phyloP scores from a whole-genome alignment of 2,329 filamentous ascomycete genomes.

The Fusarium goolgardi region DNA sequence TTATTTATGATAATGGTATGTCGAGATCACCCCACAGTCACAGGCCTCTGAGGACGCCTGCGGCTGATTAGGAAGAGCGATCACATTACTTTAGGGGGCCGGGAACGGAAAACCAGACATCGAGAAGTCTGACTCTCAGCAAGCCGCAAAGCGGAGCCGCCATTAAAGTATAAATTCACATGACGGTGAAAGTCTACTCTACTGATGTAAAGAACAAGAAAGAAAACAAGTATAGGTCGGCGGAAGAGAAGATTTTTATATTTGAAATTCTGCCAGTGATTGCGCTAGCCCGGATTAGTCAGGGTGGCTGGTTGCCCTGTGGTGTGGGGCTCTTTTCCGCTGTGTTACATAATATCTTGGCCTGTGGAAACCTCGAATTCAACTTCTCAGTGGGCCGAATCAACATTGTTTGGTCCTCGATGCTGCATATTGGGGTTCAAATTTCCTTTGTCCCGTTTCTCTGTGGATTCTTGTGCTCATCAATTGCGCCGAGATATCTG shows the following conservation, averaged over 20 bases:
- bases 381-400: constrained; percentile 7
- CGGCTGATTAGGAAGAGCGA: constrained; percentile 61
- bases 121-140: constrained; percentile 63
- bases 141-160: constrained; percentile 66
- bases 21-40: constrained; percentile 66
- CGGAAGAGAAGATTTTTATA: constrained; percentile 21
- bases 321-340: background rate
- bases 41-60: constrained; percentile 55
- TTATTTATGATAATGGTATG: constrained; percentile 46
- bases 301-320: background rate
- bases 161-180: constrained; percentile 58
- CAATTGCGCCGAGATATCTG: constrained; percentile 7
- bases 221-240: constrained; percentile 3
- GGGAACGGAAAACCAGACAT: constrained; percentile 68
- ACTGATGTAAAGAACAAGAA: constrained; percentile 29
- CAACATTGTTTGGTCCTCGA: constrained; percentile 7
- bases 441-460: constrained; percentile 13
- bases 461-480: constrained; percentile 2
- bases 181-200: constrained; percentile 38
- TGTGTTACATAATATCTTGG: constrained; percentile 20
- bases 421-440: constrained; percentile 8
- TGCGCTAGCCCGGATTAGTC: constrained; percentile 6
- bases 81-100: constrained; percentile 62
- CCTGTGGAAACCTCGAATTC: background rate
- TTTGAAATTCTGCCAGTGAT: constrained; percentile 3